Evolutionary conservation across 2,329 filamentous ascomycete genomes (phyloP).

Genomic region (Ophiobolus disseminans): DNA sequence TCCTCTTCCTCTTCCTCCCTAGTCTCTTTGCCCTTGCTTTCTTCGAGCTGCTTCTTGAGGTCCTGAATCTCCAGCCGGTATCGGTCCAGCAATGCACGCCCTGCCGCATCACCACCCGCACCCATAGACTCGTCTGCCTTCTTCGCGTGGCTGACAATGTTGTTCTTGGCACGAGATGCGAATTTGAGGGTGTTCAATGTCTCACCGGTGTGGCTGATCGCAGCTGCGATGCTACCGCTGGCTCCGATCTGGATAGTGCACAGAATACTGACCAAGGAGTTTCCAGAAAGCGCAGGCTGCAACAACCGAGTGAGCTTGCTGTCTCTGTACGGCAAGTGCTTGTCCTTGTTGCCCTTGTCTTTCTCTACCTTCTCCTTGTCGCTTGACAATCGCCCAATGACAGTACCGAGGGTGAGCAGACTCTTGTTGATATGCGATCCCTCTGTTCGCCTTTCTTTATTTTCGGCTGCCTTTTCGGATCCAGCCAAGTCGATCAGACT

Average conservation of each 20-base stretch:
- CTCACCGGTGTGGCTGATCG: conserved; percentile 80
- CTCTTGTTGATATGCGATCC: conserved; percentile 99
- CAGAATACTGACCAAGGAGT: conserved; percentile 94
- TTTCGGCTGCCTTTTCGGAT: conserved; percentile 93
- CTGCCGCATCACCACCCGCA: conserved; percentile 80
- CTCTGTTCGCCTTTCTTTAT: conserved; percentile 91
- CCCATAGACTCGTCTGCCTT: conserved; percentile 86
- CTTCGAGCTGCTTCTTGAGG: conserved; percentile 79
- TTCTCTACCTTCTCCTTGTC: conserved; percentile 78
- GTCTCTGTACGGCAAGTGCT: conserved; percentile 95
- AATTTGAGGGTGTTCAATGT: conserved; percentile 97
- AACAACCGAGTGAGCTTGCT: conserved; percentile 94
- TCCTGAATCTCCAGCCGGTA: conserved; percentile 93
- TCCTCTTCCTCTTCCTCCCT: conserved; percentile 65
- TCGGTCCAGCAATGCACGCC: conserved; percentile 85
- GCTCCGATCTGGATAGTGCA: conserved; percentile 94
- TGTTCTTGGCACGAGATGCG: conserved; percentile 95
- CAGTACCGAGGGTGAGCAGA: conserved; percentile 89
- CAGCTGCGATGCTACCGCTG: conserved; percentile 71
- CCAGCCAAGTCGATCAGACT: conserved; percentile 96
- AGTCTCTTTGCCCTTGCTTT: conserved; percentile 64
- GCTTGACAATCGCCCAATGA: conserved; percentile 91
- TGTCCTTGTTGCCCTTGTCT: conserved; percentile 86
- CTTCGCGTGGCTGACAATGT: conserved; percentile 96
- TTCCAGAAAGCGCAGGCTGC: conserved; percentile 89